phyloP scores from a whole-genome alignment of 1,139 yeast genomes.

The Geotrichum fermentans region DNA sequence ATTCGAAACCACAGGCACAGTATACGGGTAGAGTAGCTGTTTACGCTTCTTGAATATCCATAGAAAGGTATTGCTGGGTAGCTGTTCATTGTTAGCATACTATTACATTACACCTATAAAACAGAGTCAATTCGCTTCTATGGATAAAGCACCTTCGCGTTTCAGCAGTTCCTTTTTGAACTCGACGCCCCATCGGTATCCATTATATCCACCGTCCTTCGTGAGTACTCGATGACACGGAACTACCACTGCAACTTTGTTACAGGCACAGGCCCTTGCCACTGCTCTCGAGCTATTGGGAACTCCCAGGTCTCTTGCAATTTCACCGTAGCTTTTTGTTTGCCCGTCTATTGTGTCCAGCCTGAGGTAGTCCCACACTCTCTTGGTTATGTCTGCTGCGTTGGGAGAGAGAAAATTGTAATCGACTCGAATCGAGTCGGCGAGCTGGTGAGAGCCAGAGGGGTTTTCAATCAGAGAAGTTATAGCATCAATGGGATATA shows the following conservation, averaged over 20 bases:
- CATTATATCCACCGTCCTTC: constrained; percentile 4
- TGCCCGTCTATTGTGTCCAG: not conserved
- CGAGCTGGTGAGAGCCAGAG: not conserved
- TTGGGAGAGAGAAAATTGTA: not conserved
- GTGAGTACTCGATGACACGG: constrained; percentile 5
- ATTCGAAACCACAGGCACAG: too few relatives aligned
- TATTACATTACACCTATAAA: too few relatives aligned
- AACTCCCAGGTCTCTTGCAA: constrained; percentile 2
- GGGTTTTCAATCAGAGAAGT: constrained; percentile 1
- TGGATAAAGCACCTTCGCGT: constrained; percentile 4
- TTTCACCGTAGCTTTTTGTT: constrained; percentile 1
- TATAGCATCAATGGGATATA: not conserved
- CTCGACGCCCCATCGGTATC: constrained; percentile 9
- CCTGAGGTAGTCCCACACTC: constrained; percentile 5
- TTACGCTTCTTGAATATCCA: too few relatives aligned
- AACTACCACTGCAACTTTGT: not conserved
- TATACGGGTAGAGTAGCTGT: too few relatives aligned
- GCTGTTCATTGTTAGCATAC: too few relatives aligned
- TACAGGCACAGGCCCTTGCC: constrained; percentile 4
- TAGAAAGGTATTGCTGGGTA: too few relatives aligned
- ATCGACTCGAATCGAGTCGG: not conserved
- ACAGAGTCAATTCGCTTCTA: too few relatives aligned
- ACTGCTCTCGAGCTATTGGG: constrained; percentile 2
- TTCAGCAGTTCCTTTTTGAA: not conserved
- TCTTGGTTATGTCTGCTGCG: not conserved